Conservation (phyloP, 306 rosid species). For the Vigna mungo region DNA sequence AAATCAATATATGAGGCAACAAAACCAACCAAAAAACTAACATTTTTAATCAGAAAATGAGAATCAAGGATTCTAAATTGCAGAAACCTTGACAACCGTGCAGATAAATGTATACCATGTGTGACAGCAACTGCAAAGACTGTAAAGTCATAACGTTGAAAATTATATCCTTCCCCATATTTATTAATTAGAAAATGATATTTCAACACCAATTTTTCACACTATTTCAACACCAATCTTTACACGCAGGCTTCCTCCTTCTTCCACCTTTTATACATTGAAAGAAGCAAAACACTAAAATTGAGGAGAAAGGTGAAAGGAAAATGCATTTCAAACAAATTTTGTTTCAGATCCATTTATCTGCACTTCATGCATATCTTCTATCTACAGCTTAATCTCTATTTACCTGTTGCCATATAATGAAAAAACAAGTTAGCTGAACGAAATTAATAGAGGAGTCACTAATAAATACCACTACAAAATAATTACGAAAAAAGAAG, state of each 20-base stretch:
- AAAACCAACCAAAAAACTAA: too few relatives aligned
- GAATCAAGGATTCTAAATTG: not conserved
- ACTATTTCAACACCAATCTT: too few relatives aligned
- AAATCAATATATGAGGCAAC: too few relatives aligned
- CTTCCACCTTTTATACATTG: not conserved
- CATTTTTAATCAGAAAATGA: not conserved
- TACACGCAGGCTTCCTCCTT: too few relatives aligned
- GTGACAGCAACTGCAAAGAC: not conserved
- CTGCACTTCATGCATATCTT: not conserved
- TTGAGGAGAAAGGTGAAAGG: not conserved
- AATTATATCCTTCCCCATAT: too few relatives aligned
- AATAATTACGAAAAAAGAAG: not conserved
- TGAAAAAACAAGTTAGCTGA: not conserved
- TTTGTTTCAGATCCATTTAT: not conserved
- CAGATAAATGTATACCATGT: not conserved
- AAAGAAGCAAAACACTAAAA: not conserved
- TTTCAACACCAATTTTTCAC: too few relatives aligned
- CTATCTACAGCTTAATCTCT: not conserved
- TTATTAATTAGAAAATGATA: too few relatives aligned
- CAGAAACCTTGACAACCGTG: not conserved
- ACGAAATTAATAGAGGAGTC: not conserved
- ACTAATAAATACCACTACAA: not conserved
- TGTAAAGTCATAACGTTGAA: not conserved
- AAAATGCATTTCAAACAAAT: not conserved
- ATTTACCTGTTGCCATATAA: conserved; percentile 1